Evolutionary conservation across 2,329 filamentous ascomycete species (phyloP), one percentile per base, ranked within the genome.

Genomic region (Chrysoporthe deuterocubensis): DNA sequence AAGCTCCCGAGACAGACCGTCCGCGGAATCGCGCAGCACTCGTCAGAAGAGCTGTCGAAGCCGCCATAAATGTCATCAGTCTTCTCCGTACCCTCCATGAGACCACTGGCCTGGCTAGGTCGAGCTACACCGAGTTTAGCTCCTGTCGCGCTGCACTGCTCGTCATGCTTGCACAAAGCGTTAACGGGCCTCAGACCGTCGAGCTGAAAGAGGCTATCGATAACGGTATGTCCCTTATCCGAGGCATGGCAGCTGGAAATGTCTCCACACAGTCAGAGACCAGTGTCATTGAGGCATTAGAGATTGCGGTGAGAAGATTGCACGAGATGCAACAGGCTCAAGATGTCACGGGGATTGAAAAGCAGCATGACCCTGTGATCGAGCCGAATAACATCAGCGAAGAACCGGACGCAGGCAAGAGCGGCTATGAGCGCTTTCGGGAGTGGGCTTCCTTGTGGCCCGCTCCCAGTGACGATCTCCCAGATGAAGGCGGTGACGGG

Each of bases 41-140:
- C n/a, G 82, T 86, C 21, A 79, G 78, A 4, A 83, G 85, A 67
- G 86, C 84, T 66, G 82, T 86, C 11, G 81, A 85, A 65, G 84
- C 84, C 2, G 84, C 85, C 2, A 74, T 85, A 40, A 80, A 82
- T 66, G 81, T 85, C 13, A 78, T 87, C 21, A 81, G 84, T 56
- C 79, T 85, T 4, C 85, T 84, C 69, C 81, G 81, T 52, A 76
- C 82, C 4, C 79, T 87, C 4, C 80, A 82, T 50, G 81, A 81
- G 57, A 82, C 81, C n/a, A 81, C 82, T 16, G 85, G 84, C 18
- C 82, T 87, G 64, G 84, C 85, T 6, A 81, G 84, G 42, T 83
- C 84, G 2, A 85, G 84, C 0, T 87, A 86, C 71, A 85, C 84
- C 3, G 85, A 87, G 70, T 87, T 86, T 72, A 85, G 83, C 72